Percentiles rank a stretch among this genome's conserved stretches.
Evolutionary conservation across 1,284 basidiomycete species (phyloP).

Genomic region (Leccinum pachyderme): DNA sequence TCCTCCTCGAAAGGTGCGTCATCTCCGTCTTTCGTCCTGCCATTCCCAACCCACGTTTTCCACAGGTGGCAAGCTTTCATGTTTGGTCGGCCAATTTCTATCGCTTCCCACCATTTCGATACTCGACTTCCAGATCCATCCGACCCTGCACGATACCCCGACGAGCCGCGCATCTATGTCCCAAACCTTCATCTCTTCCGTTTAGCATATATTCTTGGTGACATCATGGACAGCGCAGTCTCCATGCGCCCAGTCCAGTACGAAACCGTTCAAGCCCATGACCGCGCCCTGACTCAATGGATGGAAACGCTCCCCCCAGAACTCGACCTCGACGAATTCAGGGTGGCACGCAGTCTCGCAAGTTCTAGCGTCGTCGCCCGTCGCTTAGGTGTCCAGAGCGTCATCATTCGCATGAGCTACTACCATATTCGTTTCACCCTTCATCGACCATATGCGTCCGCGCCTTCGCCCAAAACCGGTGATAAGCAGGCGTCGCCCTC

Average conservation of each 20-base stretch:
- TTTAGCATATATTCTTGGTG: conserved; percentile 71
- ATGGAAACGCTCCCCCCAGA: conserved; percentile 68
- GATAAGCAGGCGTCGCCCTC: conserved; percentile 30
- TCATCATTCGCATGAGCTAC: conserved; percentile 71
- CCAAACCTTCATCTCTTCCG: conserved; percentile 74
- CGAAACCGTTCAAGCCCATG: conserved; percentile 67
- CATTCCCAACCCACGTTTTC: conserved; percentile 13
- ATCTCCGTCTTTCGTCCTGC: conserved; percentile 5
- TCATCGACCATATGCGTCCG: conserved; percentile 72
- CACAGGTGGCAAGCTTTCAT: conserved; percentile 79
- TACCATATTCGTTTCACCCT: conserved; percentile 80
- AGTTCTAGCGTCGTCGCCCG: conserved; percentile 53
- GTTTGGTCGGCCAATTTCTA: conserved; percentile 73
- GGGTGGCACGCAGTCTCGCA: conserved; percentile 64
- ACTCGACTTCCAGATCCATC: conserved; percentile 67
- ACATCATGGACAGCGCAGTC: conserved; percentile 79
- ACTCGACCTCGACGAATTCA: conserved; percentile 71
- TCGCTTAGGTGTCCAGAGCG: conserved; percentile 70
- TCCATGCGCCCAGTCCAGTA: conserved; percentile 73
- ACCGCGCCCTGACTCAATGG: conserved; percentile 66
- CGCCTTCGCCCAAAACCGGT: conserved; percentile 20
- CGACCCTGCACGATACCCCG: conserved; percentile 56
- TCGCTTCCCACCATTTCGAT: conserved; percentile 78
- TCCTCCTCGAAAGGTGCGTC: conserved; percentile 68
- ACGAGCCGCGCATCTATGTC: conserved; percentile 57